phyloP scores from a whole-genome alignment of 108 stramenopile genomes.

The Tribonema minus region DNA sequence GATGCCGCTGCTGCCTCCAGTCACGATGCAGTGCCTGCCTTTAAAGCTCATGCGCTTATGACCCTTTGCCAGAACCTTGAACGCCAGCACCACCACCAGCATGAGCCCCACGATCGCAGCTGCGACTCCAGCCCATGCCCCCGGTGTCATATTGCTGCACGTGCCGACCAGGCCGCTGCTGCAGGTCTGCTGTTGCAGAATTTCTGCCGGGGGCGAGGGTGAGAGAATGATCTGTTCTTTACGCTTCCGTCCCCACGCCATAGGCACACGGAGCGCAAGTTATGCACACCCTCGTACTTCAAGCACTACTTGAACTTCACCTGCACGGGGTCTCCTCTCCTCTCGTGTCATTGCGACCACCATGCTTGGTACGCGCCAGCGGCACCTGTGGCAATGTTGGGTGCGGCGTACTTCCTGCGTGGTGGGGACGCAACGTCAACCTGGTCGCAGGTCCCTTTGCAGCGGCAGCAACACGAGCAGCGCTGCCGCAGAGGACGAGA shows the following conservation, averaged over 20 bases:
- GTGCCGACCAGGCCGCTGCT: not conserved
- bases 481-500: not conserved
- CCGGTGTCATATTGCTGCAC: not conserved
- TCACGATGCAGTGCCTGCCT: slow-evolving; percentile 32
- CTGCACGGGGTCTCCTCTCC: too few species aligned
- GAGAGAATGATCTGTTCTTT: not conserved
- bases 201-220: not conserved
- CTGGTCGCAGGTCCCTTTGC: not conserved
- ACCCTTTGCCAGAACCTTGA: not conserved
- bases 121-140: not conserved
- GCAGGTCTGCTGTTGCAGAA: not conserved
- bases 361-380: too few species aligned
- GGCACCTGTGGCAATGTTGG: too few species aligned
- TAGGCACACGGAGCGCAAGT: too few species aligned
- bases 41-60: not conserved
- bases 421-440: not conserved
- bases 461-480: not conserved
- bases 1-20: slow-evolving; percentile 45
- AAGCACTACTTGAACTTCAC: too few species aligned
- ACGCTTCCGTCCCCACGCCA: too few species aligned
- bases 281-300: too few species aligned
- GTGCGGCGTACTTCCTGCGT: too few species aligned
- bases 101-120: not conserved
- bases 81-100: not conserved
- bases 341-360: too few species aligned